Evolutionary conservation across 345 rosid genomes (phyloP), one percentile per base, ranked within the genome.

Genomic region (Firmiana major): DNA sequence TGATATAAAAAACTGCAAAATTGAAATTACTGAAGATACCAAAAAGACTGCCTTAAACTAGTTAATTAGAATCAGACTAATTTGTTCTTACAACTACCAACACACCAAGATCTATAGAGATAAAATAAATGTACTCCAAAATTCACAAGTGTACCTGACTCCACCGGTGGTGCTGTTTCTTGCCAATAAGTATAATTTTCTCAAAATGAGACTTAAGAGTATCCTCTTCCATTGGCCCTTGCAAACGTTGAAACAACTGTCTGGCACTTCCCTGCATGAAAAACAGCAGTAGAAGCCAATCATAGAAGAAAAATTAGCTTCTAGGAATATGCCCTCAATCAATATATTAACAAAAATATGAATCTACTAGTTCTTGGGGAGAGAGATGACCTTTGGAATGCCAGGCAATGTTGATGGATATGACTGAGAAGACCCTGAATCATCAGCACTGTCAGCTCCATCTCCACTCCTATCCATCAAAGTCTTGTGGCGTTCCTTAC

Each of bases 351-450:
- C 19, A 40, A 5, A 49, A 0, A 71, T 34, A 49, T 9, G 24
- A 57, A 72, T 79, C 77, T 46, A 84, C 16, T 60, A 45, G 64
- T 62, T 59, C 40, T 69, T 66, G 64, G 72, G 42, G 38, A 63
- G 15, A 69, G 38, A 69, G 75, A 80, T 28, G 68, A 87, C 99
- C 98, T 92, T 92, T 5, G 99, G 99, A 55, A 97, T 97, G 88
- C 99, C 99, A 80, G 99, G 99, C 82, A 97, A 87, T 75, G 98
- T 92, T 78, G 99, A 96, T 68, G 99, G 99, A 83, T 97, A 97
- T 82, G 99, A 86, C 88, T 91, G 98, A 77, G 97, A 97, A 80
- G 96, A 90, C 71, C 98, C 98, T 51, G 98, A 97, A 86, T 97
- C 99, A 82, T 97, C 99, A 77, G 98, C 97, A 83, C 98, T 97